Evolutionary conservation across 441 rosid genomes (phyloP).

Genomic region (Eutrema salsugineum): DNA sequence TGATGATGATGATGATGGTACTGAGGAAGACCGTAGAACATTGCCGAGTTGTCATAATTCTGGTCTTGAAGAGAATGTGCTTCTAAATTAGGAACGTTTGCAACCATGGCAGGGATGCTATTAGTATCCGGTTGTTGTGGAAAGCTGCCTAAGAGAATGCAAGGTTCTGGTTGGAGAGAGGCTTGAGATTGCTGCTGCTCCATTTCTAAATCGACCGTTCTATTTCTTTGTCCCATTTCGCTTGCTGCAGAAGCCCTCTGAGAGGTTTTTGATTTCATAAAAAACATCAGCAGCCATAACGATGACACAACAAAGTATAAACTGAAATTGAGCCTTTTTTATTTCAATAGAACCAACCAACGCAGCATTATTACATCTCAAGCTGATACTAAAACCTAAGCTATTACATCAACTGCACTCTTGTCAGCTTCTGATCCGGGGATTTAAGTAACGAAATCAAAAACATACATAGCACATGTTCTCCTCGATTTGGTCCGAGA

Average conservation of each 20-base stretch:
- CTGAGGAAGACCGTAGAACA: conserved; percentile 60
- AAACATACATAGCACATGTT: too few species aligned
- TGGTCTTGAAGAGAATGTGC: conserved; percentile 43
- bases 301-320: neutral
- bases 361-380: neutral
- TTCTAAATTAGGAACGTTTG: conserved; percentile 47
- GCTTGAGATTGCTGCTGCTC: conserved; percentile 56
- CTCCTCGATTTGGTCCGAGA: too few species aligned
- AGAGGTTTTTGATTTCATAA: neutral
- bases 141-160: conserved; percentile 48
- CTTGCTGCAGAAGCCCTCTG: conserved; percentile 36
- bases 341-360: neutral
- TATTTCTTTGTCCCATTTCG: conserved; percentile 37
- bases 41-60: conserved; percentile 44
- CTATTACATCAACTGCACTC: too few species aligned
- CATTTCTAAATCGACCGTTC: conserved; percentile 52
- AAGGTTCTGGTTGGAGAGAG: conserved; percentile 47
- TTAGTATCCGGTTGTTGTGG: conserved; percentile 43
- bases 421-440: too few species aligned
- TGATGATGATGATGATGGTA: conserved; percentile 49
- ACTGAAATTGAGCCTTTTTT: neutral
- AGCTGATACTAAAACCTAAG: neutral
- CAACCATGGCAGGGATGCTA: conserved; percentile 41
- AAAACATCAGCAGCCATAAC: conserved; percentile 1
- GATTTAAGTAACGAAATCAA: too few species aligned